Evolutionary conservation across 2,329 filamentous ascomycete species (phyloP), one percentile per base, ranked within the genome.

Genomic region (Colletotrichum sp.): DNA sequence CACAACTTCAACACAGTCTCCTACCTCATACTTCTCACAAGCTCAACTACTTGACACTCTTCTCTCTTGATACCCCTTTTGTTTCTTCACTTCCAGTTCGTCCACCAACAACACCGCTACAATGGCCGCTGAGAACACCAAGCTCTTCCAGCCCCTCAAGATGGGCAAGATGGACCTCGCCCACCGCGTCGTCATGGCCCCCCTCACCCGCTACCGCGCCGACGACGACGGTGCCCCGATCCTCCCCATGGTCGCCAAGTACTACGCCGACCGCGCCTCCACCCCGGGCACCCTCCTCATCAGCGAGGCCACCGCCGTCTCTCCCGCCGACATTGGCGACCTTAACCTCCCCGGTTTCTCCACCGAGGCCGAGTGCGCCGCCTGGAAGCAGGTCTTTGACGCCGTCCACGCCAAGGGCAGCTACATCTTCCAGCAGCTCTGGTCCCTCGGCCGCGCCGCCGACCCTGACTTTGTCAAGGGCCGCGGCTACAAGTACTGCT

Each of bases 121-220:
- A 70, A 78, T 78, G 77, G 64, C 67, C 64, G 68, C 75, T 21
- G 52, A 76, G 34, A 69, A 71, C 55, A 77, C 81, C 30, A 80
- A 81, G 74, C 86, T 89, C 21, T 89, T 89, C 80, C 80, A 83
- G 44, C 86, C 87, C 4, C 76, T 89, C 63, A 84, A 83, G 72
- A 78, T 89, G 3, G 88, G 88, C 77, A 82, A 82, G 18, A 69
- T 82, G 18, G 75, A 82, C 52, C 80, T 89, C 55, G 80, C 86
- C 72, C 86, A 89, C 78, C 84, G 88, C 5, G 79, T 93, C 49
- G 87, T 86, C 55, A 88, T 93, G 85, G 88, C 91, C 1, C 91
- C 91, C 3, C 83, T 93, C 71, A 92, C 90, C n/a, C 87, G 90
- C 21, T 87, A 86, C 80, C 89, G 90, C 68, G 85, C 85, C 67